Evolutionary conservation across 768 basidiomycete genomes (phyloP), one percentile per base, ranked within the genome.

Genomic region (Leccinum longicurvipes): DNA sequence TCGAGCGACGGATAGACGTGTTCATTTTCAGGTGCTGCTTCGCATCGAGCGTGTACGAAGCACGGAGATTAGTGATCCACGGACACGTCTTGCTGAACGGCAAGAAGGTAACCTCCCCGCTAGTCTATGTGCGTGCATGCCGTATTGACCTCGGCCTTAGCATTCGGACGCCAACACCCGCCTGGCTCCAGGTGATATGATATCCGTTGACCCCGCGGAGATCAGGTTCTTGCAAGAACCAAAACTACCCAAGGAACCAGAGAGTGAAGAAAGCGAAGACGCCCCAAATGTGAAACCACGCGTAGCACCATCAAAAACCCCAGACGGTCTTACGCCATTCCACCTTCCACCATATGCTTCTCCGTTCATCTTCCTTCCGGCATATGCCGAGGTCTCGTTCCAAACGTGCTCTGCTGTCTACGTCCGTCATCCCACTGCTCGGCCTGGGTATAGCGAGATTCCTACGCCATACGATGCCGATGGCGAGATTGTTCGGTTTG

Each of bases 381-480:
- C 92, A 0, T 95, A 93, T 70, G 81, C 93, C 51, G 91, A 95
- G 62, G 82, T 86, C 12, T 89, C 86, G 54, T 98, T 90, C 78
- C 67, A 81, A 47, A 93, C 93, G 10, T 98, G 96, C 72, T 92
- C 94, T 2, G 87, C 87, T 14, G 78, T 98, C 50, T 98, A 96
- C 69, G 83, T 98, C 29, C 90, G 97, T 34, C 93, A 98, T 65
- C 97, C 97, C 8, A 97, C 95, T 0, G 97, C 96, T 0, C 84
- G 93, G n/a, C 92, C 94, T 0, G 91, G 91, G 6, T 94, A 96
- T 74, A 91, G 89, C 15, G 97, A 99, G 72, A 89, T 99, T 34
- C 93, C 96, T 6, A 91, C 91, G 4, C 97, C 97, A 3, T 98
- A 89, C 71, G 93, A 95, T 59, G 94, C 97, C 0, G 95, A 97